phyloP scores from a whole-genome alignment of 495 filamentous ascomycete species.

The Sphaerosporella brunnea region DNA sequence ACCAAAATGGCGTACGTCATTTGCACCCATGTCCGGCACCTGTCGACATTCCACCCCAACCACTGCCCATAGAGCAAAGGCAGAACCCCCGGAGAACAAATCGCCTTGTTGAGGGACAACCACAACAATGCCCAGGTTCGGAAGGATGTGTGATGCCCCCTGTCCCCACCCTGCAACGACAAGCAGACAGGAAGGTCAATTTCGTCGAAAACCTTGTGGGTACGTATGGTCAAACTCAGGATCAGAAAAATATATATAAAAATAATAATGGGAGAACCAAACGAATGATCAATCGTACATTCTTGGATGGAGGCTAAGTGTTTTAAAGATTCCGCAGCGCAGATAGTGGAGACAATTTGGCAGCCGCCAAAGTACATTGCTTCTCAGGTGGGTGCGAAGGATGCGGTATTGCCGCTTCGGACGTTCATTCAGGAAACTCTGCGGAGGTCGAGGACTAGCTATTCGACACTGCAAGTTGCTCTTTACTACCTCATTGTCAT shows the following conservation, averaged over 20 bases:
- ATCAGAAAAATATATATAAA: slow-evolving; percentile 1
- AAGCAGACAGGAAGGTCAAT: slow-evolving; percentile 81
- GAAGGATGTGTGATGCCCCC: slow-evolving; percentile 60
- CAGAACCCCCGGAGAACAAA: slow-evolving; percentile 69
- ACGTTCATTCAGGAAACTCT: slow-evolving; percentile 96
- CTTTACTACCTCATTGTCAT: slow-evolving; percentile 92
- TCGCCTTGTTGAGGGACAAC: slow-evolving; percentile 28
- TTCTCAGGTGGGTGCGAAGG: slow-evolving; percentile 37
- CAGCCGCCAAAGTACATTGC: slow-evolving; percentile 50
- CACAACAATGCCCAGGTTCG: slow-evolving; percentile 32
- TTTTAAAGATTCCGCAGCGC: slow-evolving; percentile 73
- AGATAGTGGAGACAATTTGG: slow-evolving; percentile 97
- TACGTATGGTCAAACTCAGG: slow-evolving; percentile 41
- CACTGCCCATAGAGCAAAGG: slow-evolving; percentile 42
- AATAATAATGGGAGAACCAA: not conserved
- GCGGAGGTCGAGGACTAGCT: slow-evolving; percentile 83
- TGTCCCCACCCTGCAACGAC: slow-evolving; percentile 40
- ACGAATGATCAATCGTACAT: slow-evolving; percentile 1
- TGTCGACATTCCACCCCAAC: slow-evolving; percentile 16
- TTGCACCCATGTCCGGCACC: slow-evolving; percentile 32
- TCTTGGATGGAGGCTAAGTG: slow-evolving; percentile 16
- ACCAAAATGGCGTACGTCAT: slow-evolving; percentile 15
- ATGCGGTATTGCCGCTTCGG: slow-evolving; percentile 71
- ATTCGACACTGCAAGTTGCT: slow-evolving; percentile 90
- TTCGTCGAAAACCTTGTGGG: slow-evolving; percentile 98